A percentile compares a stretch with the other conserved stretches of the same genome.
Conservation (phyloP, 305 asterid species). For the Solanum hybrid region DNA sequence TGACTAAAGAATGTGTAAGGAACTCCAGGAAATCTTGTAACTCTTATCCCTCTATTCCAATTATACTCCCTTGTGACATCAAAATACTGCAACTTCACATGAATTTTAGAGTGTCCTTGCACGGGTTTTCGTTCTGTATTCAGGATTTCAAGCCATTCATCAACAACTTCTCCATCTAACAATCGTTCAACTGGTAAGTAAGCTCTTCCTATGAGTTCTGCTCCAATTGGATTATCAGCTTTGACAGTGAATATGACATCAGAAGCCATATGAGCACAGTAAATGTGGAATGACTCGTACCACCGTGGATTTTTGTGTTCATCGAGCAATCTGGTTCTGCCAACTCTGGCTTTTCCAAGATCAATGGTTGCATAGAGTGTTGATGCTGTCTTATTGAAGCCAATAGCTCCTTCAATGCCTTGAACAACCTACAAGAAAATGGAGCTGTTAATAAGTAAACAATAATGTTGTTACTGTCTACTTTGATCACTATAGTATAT, state of each 20-base stretch:
- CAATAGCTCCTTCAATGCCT: slow-evolving; percentile 25
- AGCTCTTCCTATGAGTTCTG: slow-evolving; percentile 43
- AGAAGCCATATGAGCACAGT: slow-evolving; percentile 44
- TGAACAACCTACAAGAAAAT: slow-evolving; percentile 15
- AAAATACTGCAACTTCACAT: slow-evolving; percentile 33
- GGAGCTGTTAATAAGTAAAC: not conserved
- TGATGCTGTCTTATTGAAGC: slow-evolving; percentile 25
- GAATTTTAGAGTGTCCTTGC: slow-evolving; percentile 32
- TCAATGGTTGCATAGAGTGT: slow-evolving; percentile 37
- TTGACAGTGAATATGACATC: slow-evolving; percentile 36
- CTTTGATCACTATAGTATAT: no score
- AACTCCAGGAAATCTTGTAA: slow-evolving; percentile 33
- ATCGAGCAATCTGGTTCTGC: slow-evolving; percentile 28
- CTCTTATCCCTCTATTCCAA: slow-evolving; percentile 31
- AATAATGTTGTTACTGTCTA: not conserved
- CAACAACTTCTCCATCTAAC: slow-evolving; percentile 24
- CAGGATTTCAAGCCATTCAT: slow-evolving; percentile 32
- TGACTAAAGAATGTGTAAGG: slow-evolving; percentile 42
- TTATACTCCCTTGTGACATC: slow-evolving; percentile 27
- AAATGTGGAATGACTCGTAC: slow-evolving; percentile 48
- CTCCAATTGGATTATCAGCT: slow-evolving; percentile 33
- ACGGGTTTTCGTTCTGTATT: slow-evolving; percentile 17
- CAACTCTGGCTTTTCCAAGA: slow-evolving; percentile 25
- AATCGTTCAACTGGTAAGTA: slow-evolving; percentile 23
- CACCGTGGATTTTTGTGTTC: slow-evolving; percentile 33